Evolutionary conservation across 2,329 filamentous ascomycete genomes (phyloP).

Genomic region (Fusarium sp.): DNA sequence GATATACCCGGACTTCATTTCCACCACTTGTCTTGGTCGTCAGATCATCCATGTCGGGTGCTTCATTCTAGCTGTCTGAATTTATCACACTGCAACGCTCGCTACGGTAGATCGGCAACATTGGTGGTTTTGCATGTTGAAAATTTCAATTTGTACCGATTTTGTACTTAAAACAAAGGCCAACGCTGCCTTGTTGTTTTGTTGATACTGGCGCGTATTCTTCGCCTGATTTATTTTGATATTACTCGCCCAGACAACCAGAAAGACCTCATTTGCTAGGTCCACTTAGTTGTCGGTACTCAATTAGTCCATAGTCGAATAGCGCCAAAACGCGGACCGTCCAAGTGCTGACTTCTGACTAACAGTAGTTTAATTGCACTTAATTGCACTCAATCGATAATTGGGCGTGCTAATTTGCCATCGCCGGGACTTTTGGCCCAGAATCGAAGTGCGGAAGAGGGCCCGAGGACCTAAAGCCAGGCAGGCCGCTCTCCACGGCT

Average conservation of each 20-base stretch:
- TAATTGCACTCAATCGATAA: slow-evolving; percentile 13
- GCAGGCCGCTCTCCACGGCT: background rate
- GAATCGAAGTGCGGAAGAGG: background rate
- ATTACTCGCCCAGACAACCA: slow-evolving; percentile 5
- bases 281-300: slow-evolving; percentile 1
- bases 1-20: slow-evolving; percentile 37
- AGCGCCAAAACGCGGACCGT: background rate
- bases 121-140: slow-evolving; percentile 1
- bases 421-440: background rate
- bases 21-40: slow-evolving; percentile 30
- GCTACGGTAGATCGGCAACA: background rate
- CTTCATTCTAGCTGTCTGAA: background rate
- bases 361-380: background rate
- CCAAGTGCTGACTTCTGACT: background rate
- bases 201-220: background rate
- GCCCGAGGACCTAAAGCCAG: background rate
- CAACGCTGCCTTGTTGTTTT: background rate
- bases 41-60: slow-evolving; percentile 20
- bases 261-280: slow-evolving; percentile 4
- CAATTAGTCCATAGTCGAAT: background rate
- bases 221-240: background rate
- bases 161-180: background rate
- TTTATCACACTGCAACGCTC: background rate
- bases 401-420: slow-evolving; percentile 11
- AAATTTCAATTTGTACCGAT: background rate